Conservation (phyloP, 768 basidiomycete genomes). For the Mycena metata region DNA sequence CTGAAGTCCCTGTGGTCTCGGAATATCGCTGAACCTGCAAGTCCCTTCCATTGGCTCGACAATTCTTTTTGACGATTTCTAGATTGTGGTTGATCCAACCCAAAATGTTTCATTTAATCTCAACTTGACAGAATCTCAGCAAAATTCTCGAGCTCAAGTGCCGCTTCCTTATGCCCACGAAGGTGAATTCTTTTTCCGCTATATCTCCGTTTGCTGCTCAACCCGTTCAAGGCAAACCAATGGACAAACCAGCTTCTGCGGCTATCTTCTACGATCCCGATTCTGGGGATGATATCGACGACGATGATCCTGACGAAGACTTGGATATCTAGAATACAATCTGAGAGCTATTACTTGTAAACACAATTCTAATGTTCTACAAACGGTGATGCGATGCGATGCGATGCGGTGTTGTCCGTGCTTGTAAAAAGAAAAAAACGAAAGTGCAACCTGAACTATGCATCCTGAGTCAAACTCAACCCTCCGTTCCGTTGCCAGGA, state of each 20-base stretch:
- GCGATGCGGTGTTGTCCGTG: not conserved
- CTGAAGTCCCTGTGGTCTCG: constrained; percentile 64
- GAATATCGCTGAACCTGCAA: constrained; percentile 52
- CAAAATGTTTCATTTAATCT: constrained; percentile 90
- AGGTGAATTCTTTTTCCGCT: constrained; percentile 58
- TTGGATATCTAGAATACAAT: constrained; percentile 73
- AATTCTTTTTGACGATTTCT: constrained; percentile 8
- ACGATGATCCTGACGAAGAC: constrained; percentile 97
- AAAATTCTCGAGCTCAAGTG: constrained; percentile 82
- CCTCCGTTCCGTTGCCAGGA: constrained; percentile 32
- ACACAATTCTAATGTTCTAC: constrained; percentile 12
- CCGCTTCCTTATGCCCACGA: constrained; percentile 93
- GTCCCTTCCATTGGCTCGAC: constrained; percentile 14
- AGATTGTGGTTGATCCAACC: constrained; percentile 69
- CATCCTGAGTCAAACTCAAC: not conserved
- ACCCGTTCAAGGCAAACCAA: constrained; percentile 50
- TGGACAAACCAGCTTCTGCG: constrained; percentile 44
- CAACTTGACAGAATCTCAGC: constrained; percentile 84
- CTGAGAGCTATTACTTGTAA: constrained; percentile 9
- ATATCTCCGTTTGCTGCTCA: not conserved
- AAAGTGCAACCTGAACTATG: not conserved
- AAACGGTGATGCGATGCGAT: constrained; percentile 6
- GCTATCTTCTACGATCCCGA: constrained; percentile 92
- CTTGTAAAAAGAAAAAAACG: not conserved
- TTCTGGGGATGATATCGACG: constrained; percentile 94